These are phyloP conservation scores for Cryphonectria carpinicola DNA, from an alignment of 2,329 filamentous ascomycete species.

Conservation along the genomic window DNA sequence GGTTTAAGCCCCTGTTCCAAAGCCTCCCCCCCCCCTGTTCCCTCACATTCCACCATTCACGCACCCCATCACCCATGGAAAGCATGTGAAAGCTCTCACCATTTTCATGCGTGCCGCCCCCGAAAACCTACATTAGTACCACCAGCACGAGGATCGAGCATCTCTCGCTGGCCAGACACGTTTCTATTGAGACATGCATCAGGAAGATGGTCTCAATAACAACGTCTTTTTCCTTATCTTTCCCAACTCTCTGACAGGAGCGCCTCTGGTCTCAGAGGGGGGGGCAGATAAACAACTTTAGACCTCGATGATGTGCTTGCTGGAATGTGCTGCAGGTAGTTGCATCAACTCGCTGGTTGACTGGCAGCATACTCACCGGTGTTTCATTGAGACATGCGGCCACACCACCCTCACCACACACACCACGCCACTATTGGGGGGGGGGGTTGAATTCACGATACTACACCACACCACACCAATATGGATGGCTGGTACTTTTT, in stretches of 20 bases:
- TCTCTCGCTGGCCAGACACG: not conserved
- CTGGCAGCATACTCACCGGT: not conserved
- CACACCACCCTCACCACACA: constrained; percentile 8
- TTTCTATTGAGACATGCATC: not conserved
- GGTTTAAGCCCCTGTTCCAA: not conserved
- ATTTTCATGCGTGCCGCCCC: not conserved
- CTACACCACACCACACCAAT: not conserved
- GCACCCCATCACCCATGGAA: not conserved
- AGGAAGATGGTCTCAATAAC: not conserved
- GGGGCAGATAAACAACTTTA: not conserved
- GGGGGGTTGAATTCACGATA: not conserved
- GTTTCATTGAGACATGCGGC: constrained; percentile 6
- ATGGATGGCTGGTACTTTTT: not conserved
- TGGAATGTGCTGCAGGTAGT: not conserved
- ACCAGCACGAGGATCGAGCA: not conserved
- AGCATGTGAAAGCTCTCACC: constrained; percentile 6
- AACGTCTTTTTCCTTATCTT: not conserved
- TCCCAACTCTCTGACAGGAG: not conserved
- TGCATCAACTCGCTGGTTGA: not conserved
- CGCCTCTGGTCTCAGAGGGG: not conserved
- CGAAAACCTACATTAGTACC: not conserved
- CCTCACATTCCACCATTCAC: no score
- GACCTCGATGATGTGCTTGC: not conserved
- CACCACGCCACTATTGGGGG: not conserved
- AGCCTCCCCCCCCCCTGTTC: not conserved